Conservation (phyloP, 176 grass and related monocot genomes). For the Lolium multiflorum region DNA sequence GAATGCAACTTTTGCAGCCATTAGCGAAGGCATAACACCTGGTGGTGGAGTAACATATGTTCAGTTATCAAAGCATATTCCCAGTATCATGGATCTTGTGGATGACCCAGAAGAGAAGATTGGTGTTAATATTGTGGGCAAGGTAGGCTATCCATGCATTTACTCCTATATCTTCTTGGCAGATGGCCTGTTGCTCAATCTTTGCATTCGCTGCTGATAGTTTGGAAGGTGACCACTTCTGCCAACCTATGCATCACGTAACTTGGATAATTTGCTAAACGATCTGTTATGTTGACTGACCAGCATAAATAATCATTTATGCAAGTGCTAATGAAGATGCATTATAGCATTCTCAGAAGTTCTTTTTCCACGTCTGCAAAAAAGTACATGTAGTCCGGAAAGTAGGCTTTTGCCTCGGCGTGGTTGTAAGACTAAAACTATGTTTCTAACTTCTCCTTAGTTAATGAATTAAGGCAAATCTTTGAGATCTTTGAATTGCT, state of each 20-base stretch:
- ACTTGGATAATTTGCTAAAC: not conserved
- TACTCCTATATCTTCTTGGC: not conserved
- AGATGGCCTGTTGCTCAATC: not conserved
- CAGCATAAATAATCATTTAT: not conserved
- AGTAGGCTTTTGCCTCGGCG: too few species aligned
- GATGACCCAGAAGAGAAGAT: conserved; percentile 86
- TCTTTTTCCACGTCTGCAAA: not conserved
- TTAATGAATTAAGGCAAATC: too few species aligned
- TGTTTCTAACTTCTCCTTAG: too few species aligned
- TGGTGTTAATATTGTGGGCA: conserved; percentile 85
- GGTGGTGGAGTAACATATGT: conserved; percentile 78
- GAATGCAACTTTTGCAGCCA: conserved; percentile 93
- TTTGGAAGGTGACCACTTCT: not conserved
- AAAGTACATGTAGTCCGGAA: too few species aligned
- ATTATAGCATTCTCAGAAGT: not conserved
- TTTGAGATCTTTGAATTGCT: not conserved
- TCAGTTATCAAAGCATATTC: conserved; percentile 83
- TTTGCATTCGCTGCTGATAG: not conserved
- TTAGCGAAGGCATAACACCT: conserved; percentile 90
- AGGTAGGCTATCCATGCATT: conserved; percentile 58
- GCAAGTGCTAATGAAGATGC: not conserved
- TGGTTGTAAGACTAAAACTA: too few species aligned
- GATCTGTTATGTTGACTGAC: not conserved
- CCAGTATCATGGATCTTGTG: conserved; percentile 62
- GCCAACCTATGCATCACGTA: not conserved